Evolutionary conservation across 805 yeast genomes (phyloP).

Genomic region (Hanseniaspora hatyaiensis): DNA sequence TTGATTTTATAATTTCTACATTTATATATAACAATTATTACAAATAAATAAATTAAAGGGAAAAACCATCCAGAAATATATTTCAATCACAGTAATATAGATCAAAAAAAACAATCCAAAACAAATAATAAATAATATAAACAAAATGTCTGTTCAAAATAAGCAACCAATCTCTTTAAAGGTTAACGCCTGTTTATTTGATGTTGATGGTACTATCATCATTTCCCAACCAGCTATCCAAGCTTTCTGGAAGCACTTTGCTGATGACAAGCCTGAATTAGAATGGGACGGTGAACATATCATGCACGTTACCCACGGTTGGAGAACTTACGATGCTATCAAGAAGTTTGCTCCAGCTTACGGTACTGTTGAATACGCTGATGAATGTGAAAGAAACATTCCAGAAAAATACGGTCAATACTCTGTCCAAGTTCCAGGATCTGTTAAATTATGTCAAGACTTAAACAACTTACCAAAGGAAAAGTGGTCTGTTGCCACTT

Average conservation of each 20-base stretch:
- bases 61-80: background rate
- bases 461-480: constrained; percentile 42
- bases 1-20: too few species aligned
- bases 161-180: constrained; percentile 27
- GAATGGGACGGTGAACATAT: constrained; percentile 48
- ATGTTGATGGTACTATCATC: constrained; percentile 79
- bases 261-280: constrained; percentile 53
- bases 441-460: constrained; percentile 47
- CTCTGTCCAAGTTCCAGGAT: constrained; percentile 69
- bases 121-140: background rate
- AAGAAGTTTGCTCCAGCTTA: constrained; percentile 63
- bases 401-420: constrained; percentile 60
- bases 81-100: too few species aligned
- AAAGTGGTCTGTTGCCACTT: constrained; percentile 81
- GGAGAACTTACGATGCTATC: constrained; percentile 70
- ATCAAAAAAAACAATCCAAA: too few species aligned
- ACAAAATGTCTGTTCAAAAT: constrained; percentile 17
- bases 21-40: too few species aligned
- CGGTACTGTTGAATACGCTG: constrained; percentile 53
- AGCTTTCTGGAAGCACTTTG: constrained; percentile 69
- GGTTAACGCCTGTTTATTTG: constrained; percentile 51
- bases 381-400: constrained; percentile 56
- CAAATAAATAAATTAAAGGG: background rate
- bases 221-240: constrained; percentile 74
- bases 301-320: constrained; percentile 67